These are phyloP conservation scores for Vitis cinerea DNA, from an alignment of 164 flowering plant species.

Conservation along the genomic window DNA sequence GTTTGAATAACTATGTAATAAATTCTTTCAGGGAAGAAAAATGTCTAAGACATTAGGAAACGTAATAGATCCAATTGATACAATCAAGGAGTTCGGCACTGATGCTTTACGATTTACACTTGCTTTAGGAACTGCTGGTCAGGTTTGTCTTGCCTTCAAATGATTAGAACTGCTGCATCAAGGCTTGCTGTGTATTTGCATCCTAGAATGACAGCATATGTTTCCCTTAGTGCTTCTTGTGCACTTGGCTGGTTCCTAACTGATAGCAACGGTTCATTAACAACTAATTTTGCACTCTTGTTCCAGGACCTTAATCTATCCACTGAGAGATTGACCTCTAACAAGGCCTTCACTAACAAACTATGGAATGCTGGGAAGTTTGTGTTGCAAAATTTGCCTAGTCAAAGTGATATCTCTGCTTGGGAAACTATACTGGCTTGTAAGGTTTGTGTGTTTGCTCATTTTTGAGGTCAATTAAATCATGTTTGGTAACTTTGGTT, in stretches of 20 bases:
- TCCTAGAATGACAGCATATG: background rate
- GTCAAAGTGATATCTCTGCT: constrained; percentile 51
- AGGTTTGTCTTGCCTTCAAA: constrained; percentile 53
- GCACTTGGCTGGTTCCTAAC: background rate
- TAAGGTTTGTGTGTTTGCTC: constrained; percentile 46
- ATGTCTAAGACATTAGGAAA: constrained; percentile 96
- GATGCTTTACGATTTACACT: constrained; percentile 91
- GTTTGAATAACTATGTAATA: no score
- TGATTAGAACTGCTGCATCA: constrained; percentile 3
- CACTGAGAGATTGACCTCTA: constrained; percentile 82
- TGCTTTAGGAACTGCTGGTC: constrained; percentile 94
- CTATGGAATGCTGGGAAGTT: constrained; percentile 99
- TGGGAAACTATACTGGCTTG: constrained; percentile 56
- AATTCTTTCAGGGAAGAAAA: constrained; percentile 73
- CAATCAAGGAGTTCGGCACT: constrained; percentile 82
- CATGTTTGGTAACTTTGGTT: background rate
- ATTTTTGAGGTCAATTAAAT: background rate
- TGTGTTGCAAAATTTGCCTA: constrained; percentile 82
- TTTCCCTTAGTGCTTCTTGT: background rate
- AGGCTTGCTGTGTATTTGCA: background rate
- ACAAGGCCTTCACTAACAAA: constrained; percentile 95
- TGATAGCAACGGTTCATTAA: background rate
- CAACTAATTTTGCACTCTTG: constrained; percentile 4
- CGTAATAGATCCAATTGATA: constrained; percentile 91
- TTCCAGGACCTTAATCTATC: constrained; percentile 92